Conservation (phyloP, 257 asterid genomes). For the Fraxinus quadrangulata region DNA sequence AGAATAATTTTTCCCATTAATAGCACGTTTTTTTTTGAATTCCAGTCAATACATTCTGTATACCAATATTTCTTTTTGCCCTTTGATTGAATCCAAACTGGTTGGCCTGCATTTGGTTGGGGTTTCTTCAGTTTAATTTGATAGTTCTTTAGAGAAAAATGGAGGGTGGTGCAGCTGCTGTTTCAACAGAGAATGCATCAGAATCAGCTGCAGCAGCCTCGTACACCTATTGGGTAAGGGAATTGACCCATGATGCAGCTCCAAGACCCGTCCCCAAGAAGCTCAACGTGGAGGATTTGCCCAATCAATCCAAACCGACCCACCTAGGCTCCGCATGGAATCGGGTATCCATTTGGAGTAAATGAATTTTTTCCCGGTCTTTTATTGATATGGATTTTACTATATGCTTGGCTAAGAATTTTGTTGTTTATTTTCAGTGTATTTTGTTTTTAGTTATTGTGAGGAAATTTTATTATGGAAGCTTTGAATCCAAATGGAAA, state of each 20-base stretch:
- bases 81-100: not conserved
- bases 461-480: not conserved
- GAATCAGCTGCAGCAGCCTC: constrained; percentile 30
- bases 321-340: constrained; percentile 46
- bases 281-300: constrained; percentile 32
- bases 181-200: constrained; percentile 22
- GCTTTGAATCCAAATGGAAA: not conserved
- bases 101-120: not conserved
- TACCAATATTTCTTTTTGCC: not conserved
- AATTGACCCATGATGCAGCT: constrained; percentile 39
- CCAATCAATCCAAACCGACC: constrained; percentile 25
- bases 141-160: not conserved
- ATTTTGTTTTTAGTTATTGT: not conserved
- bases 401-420: not conserved
- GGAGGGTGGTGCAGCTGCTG: constrained; percentile 37
- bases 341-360: constrained; percentile 26
- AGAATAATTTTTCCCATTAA: not conserved
- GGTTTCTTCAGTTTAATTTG: not conserved
- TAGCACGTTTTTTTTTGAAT: not conserved
- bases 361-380: not conserved
- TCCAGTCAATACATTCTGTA: not conserved
- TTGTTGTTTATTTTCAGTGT: not conserved
- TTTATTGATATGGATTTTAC: not conserved
- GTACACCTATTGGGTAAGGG: constrained; percentile 42
- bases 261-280: constrained; percentile 38